Evolutionary conservation across 2,329 filamentous ascomycete species (phyloP).

Genomic region (Fusarium pseudocircinatum): DNA sequence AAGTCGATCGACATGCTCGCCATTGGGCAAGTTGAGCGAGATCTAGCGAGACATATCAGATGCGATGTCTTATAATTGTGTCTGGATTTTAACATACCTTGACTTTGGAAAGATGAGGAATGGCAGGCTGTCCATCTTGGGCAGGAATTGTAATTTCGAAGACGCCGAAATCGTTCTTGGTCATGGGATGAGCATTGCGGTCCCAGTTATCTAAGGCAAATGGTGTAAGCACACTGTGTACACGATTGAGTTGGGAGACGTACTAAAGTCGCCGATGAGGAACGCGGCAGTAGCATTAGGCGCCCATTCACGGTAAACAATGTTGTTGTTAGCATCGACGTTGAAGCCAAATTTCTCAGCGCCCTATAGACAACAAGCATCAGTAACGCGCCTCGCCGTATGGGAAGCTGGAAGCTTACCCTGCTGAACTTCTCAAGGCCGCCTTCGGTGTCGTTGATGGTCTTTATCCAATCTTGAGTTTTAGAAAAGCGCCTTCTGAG

Average conservation of each 20-base stretch:
- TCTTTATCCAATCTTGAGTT: conserved; percentile 87
- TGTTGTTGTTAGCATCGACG: conserved; percentile 81
- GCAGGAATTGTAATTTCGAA: conserved; percentile 85
- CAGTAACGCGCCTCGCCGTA: conserved; percentile 1
- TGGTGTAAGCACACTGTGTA: conserved; percentile 40
- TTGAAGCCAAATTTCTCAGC: conserved; percentile 89
- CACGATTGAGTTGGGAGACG: conserved; percentile 43
- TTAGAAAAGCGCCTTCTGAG: conserved; percentile 81
- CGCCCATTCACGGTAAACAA: conserved; percentile 95
- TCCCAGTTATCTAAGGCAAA: conserved; percentile 80
- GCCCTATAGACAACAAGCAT: conserved; percentile 63
- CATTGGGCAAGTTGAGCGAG: conserved; percentile 80
- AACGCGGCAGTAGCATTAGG: conserved; percentile 87
- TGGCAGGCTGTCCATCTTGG: conserved; percentile 77
- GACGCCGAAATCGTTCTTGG: conserved; percentile 83
- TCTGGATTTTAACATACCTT: conserved; percentile 69
- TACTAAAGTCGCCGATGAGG: conserved; percentile 95
- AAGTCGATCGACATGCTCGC: conserved; percentile 85
- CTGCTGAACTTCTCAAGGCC: conserved; percentile 91
- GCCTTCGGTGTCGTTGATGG: conserved; percentile 83
- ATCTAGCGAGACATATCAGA: conserved; percentile 64
- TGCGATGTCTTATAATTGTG: not conserved
- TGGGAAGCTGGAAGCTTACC: conserved; percentile 56
- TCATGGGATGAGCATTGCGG: conserved; percentile 84
- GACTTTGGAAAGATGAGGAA: conserved; percentile 93